These are phyloP conservation scores for Polytolypa hystricis DNA, from an alignment of 2,329 filamentous ascomycete genomes.

Conservation along the genomic window DNA sequence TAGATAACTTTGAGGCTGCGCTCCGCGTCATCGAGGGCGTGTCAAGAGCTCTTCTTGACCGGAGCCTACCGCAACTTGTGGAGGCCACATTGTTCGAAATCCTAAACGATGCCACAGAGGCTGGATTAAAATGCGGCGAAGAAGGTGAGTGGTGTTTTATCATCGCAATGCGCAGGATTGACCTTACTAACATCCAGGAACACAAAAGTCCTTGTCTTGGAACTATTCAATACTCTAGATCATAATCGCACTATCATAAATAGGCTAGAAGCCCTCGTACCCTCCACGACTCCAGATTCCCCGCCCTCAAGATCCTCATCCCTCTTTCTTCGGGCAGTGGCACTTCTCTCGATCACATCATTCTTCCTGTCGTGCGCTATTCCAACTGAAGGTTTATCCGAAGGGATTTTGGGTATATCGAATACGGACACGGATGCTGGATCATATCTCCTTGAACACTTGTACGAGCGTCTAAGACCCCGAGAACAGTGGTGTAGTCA, in stretches of 20 bases:
- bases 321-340: not conserved
- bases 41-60: conserved; percentile 18
- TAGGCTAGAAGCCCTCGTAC: too few relatives aligned
- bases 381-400: too few relatives aligned
- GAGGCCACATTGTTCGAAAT: conserved; percentile 27
- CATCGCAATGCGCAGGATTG: too few relatives aligned
- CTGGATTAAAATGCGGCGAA: conserved; percentile 18
- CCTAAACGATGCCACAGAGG: conserved; percentile 25
- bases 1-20: conserved; percentile 22
- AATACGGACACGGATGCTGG: not conserved
- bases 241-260: too few relatives aligned
- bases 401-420: too few relatives aligned
- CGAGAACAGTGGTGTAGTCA: conserved; percentile 15
- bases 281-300: too few relatives aligned
- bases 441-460: conserved; percentile 24
- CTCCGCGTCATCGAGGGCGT: conserved; percentile 17
- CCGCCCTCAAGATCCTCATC: not conserved
- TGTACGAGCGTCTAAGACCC: conserved; percentile 17
- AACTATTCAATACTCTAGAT: too few relatives aligned
- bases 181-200: too few relatives aligned
- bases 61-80: conserved; percentile 24
- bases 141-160: conserved; percentile 17
- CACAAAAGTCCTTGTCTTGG: too few relatives aligned
- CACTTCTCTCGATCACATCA: too few relatives aligned
- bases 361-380: too few relatives aligned